These are phyloP conservation scores for Teunomyces stri DNA, from an alignment of 805 yeast genomes.

Conservation along the genomic window DNA sequence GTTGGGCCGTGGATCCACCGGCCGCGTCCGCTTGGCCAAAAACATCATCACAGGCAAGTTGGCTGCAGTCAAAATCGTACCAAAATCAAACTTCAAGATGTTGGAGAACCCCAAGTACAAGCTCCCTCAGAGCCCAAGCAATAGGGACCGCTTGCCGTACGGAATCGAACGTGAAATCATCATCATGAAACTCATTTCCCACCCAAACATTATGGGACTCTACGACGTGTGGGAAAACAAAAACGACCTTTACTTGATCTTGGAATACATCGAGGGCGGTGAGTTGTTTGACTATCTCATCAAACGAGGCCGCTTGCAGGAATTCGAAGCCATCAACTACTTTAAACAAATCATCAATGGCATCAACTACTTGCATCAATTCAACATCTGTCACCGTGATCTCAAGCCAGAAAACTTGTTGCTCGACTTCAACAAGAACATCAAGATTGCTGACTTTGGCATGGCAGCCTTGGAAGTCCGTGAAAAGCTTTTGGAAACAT, in stretches of 20 bases:
- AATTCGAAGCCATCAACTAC: constrained; percentile 84
- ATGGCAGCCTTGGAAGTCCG: constrained; percentile 95
- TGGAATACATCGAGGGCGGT: constrained; percentile 97
- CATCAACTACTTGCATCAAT: constrained; percentile 78
- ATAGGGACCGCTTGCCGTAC: constrained; percentile 60
- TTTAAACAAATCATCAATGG: constrained; percentile 85
- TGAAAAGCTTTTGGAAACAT: constrained; percentile 81
- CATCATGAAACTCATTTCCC: constrained; percentile 77
- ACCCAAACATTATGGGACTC: constrained; percentile 73
- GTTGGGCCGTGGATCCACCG: constrained; percentile 94
- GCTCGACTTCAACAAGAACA: constrained; percentile 79
- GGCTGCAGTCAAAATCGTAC: constrained; percentile 96
- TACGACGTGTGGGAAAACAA: constrained; percentile 89
- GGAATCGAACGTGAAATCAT: constrained; percentile 87
- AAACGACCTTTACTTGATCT: constrained; percentile 75
- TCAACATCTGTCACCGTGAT: constrained; percentile 86
- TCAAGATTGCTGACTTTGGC: constrained; percentile 97
- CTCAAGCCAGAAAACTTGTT: constrained; percentile 78
- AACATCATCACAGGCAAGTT: constrained; percentile 80
- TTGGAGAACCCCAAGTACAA: constrained; percentile 47
- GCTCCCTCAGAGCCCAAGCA: constrained; percentile 33
- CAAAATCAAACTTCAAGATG: constrained; percentile 68
- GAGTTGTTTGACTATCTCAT: constrained; percentile 91
- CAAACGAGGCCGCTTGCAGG: constrained; percentile 84
- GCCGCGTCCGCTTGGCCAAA: constrained; percentile 89